Percentiles rank a stretch among this genome's conserved stretches.
phyloP scores from a whole-genome alignment of 2,329 filamentous ascomycete genomes.

The Lasiodiplodia sp. region DNA sequence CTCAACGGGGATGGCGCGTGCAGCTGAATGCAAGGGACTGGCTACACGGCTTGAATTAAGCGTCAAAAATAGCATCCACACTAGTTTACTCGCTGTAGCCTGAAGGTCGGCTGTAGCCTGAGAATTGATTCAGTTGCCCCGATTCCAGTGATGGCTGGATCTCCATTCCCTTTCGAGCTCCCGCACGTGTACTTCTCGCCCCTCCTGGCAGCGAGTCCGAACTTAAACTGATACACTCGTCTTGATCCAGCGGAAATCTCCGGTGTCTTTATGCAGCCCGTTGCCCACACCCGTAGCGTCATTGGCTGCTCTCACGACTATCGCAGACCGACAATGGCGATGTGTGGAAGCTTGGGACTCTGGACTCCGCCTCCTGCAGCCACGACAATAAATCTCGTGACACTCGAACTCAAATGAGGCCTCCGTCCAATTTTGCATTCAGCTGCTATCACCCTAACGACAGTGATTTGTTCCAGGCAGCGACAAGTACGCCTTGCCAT shows the following conservation, averaged over 20 bases:
- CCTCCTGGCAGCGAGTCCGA: neutral
- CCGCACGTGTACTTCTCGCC: neutral
- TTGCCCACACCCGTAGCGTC: neutral
- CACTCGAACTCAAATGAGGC: neutral
- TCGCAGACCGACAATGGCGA: neutral
- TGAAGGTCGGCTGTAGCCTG: neutral
- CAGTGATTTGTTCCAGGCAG: neutral
- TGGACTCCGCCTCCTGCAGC: constrained; percentile 1
- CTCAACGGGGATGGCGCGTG: neutral
- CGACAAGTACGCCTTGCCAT: neutral
- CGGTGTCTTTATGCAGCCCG: neutral
- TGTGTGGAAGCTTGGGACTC: neutral
- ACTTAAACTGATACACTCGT: neutral
- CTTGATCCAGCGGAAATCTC: neutral
- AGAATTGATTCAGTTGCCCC: constrained; percentile 2
- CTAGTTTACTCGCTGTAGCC: neutral
- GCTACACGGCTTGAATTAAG: neutral
- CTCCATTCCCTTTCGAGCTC: neutral
- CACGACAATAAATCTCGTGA: constrained; percentile 1
- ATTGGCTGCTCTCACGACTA: neutral
- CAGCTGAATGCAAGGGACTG: constrained; percentile 17
- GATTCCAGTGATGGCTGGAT: neutral
- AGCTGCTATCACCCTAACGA: neutral
- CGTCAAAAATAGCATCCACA: neutral
- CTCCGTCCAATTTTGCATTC: neutral